Evolutionary conservation across 192 early-diverging fungal species (phyloP), one percentile per base, ranked within the genome.

Genomic region (Dissophora ornata): DNA sequence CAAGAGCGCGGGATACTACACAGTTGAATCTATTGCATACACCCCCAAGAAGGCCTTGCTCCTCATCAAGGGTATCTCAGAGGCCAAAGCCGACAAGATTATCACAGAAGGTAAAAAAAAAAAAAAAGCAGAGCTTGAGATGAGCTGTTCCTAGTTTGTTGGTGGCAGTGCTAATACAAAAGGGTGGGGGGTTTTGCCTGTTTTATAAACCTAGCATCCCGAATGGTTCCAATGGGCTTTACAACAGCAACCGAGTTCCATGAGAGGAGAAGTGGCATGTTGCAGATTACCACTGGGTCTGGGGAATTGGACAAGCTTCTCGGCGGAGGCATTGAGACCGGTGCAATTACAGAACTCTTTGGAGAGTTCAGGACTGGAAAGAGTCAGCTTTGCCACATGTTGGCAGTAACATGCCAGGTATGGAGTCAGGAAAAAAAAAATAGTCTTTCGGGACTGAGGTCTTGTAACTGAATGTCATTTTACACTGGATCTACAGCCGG

Each of bases 311-410:
- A 99, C 84, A 93, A 93, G 69, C 77, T 97, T 21, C 82, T 99
- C 3, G 97, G 96, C 38, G 96, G 91, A 54, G 97, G 97, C 16
- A 91, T 99, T 46, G 97, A 99, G 67, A 98, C 97, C 4, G 97
- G 97, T 2, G 86, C 93, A 5, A 98, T 99, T 33, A 99, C 97
- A 22, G 97, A 99, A 77, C 83, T 99, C 0, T 99, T 98, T 91
- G 97, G 97, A 30, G 97, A 99, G 81, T 99, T 99, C 69, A 82
- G 97, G 50, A 99, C 97, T 7, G 97, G 97, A 64, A 99, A 99
- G 81, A 97, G 92, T 61, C 97, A 99, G 71, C 63, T 99, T 13
- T 98, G 97, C 78, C 97, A 99, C 60, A 96, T 92, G 26, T 80
- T 99, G 34, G 95, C 97, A 6, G 96, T 99, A 22, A 94, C 92